Percentiles rank a stretch among this genome's conserved stretches.
These are phyloP conservation scores for Beta lomatogona DNA, from an alignment of 179 eudicot genomes.

Conservation along the genomic window DNA sequence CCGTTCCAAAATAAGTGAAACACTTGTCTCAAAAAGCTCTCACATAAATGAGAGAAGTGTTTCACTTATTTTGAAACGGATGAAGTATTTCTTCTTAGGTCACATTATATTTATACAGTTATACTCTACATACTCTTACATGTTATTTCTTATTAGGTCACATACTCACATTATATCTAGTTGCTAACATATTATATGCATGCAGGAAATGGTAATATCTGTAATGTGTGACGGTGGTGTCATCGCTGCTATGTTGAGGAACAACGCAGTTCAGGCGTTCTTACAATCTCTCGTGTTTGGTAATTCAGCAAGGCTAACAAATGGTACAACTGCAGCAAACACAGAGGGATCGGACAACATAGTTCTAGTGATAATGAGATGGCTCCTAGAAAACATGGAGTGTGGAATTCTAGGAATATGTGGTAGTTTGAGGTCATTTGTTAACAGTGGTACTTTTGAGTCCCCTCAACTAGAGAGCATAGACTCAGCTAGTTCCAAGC, in stretches of 20 bases:
- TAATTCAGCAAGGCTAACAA: background rate
- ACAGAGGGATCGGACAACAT: background rate
- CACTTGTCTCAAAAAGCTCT: too few relatives aligned
- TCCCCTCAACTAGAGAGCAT: background rate
- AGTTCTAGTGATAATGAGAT: conserved; percentile 10
- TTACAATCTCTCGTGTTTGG: background rate
- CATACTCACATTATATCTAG: too few relatives aligned
- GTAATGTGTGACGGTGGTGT: background rate
- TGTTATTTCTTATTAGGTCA: too few relatives aligned
- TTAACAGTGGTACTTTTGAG: background rate
- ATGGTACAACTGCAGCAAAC: background rate
- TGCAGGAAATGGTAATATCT: background rate
- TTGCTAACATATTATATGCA: background rate
- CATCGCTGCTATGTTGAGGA: background rate
- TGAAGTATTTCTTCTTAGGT: too few relatives aligned
- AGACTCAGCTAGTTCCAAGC: background rate
- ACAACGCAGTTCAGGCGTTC: background rate
- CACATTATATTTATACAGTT: too few relatives aligned
- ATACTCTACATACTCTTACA: too few relatives aligned
- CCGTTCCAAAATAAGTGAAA: too few relatives aligned
- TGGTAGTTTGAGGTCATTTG: background rate
- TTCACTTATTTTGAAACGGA: too few relatives aligned
- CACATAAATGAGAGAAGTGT: too few relatives aligned
- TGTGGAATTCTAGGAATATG: conserved; percentile 8
- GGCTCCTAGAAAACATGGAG: conserved; percentile 20